Percentiles rank a stretch among this genome's conserved stretches.
Conservation (phyloP, 2,329 filamentous ascomycete species). For the Tolypocladium tundrense region DNA sequence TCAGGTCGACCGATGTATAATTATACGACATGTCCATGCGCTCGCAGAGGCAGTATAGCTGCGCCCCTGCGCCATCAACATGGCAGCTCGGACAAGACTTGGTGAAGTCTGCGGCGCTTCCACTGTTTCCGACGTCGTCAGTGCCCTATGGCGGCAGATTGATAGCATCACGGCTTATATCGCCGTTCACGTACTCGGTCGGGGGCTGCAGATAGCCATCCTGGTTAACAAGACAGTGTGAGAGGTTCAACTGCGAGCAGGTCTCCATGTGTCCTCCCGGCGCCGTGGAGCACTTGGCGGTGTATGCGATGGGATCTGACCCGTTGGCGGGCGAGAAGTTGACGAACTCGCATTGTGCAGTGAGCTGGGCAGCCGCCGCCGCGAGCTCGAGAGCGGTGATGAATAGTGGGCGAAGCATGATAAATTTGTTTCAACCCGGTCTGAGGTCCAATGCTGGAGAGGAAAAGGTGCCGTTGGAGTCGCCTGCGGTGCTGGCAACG, state of each 20-base stretch:
- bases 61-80: neutral
- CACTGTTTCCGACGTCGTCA: neutral
- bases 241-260: slow-evolving; percentile 2
- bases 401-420: neutral
- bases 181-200: neutral
- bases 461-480: neutral
- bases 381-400: neutral
- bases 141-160: neutral
- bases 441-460: no score
- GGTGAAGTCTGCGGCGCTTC: neutral
- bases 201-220: neutral
- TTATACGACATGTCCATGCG: neutral
- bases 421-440: neutral
- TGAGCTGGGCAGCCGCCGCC: neutral
- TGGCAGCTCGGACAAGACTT: slow-evolving; percentile 2
- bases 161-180: neutral
- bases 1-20: neutral
- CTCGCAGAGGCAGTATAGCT: slow-evolving; percentile 1
- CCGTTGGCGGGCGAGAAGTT: neutral
- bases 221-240: neutral
- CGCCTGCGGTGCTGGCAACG: neutral
- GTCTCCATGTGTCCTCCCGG: neutral
- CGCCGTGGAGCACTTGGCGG: neutral
- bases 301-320: neutral
- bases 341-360: slow-evolving; percentile 1